Evolutionary conservation across 805 yeast genomes (phyloP).

Genomic region (Yarrowia bubula): DNA sequence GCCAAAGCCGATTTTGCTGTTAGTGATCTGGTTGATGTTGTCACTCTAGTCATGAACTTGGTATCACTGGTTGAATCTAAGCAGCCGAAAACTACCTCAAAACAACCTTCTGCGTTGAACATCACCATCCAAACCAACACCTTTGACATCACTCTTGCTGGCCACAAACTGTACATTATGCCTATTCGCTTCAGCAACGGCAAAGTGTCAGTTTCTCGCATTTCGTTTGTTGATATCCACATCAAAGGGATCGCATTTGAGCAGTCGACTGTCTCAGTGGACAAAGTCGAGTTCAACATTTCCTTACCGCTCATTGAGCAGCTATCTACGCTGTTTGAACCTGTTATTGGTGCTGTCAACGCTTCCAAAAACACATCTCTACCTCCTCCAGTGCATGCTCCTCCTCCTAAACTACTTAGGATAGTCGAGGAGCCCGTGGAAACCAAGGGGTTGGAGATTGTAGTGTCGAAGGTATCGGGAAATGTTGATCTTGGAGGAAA

Average conservation of each 20-base stretch:
- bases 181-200: neutral
- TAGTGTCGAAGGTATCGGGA: neutral
- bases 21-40: neutral
- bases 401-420: neutral
- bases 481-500: neutral
- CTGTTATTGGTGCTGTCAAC: neutral
- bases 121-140: conserved; percentile 1
- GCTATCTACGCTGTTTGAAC: neutral
- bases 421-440: conserved; percentile 6
- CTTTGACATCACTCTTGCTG: neutral
- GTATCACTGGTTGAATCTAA: neutral
- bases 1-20: neutral
- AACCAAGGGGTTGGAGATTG: neutral
- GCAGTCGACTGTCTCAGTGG: neutral
- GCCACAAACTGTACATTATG: neutral
- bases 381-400: neutral
- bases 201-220: neutral
- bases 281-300: neutral
- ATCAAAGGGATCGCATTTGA: neutral
- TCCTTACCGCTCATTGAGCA: neutral
- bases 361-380: neutral
- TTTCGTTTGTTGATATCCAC: neutral
- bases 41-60: neutral
- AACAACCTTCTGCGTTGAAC: too few species aligned
- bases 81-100: neutral